A percentile compares a stretch with the other conserved stretches of the same genome.
Conservation (phyloP, 1,284 basidiomycete species). For the Athelia psychrophila region DNA sequence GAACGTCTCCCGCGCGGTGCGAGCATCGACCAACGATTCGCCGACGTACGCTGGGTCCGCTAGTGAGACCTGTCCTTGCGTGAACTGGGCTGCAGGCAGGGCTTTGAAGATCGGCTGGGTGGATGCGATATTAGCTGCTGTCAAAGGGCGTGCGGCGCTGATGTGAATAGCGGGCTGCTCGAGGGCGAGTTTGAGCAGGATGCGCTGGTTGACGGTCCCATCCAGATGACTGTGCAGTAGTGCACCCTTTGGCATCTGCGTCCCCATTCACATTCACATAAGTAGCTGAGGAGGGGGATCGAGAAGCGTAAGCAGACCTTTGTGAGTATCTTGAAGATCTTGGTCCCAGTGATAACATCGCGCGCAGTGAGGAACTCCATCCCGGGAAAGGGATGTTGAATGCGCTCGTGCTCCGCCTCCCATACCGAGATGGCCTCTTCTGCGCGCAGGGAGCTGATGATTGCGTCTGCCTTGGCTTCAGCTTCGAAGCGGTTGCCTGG, state of each 20-base stretch:
- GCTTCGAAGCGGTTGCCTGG: constrained; percentile 26
- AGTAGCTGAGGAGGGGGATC: background rate
- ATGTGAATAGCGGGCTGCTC: constrained; percentile 59
- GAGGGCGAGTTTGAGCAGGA: constrained; percentile 51
- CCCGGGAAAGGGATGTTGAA: constrained; percentile 66
- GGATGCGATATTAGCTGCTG: constrained; percentile 32
- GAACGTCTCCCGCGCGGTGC: constrained; percentile 52
- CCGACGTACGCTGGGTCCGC: constrained; percentile 42
- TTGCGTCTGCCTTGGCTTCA: constrained; percentile 52
- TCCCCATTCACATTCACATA: background rate
- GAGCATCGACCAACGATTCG: constrained; percentile 51
- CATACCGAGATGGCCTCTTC: constrained; percentile 57
- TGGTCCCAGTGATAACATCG: constrained; percentile 54
- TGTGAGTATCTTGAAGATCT: constrained; percentile 54
- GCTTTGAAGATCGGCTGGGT: constrained; percentile 50
- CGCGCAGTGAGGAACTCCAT: constrained; percentile 74
- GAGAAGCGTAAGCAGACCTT: no score
- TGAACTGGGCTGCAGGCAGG: constrained; percentile 33
- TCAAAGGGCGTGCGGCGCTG: constrained; percentile 36
- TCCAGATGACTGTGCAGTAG: constrained; percentile 71
- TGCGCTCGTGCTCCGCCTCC: constrained; percentile 47
- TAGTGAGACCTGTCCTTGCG: constrained; percentile 30
- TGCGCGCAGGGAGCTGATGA: constrained; percentile 50
- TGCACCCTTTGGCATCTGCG: constrained; percentile 74
- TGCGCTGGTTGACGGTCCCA: constrained; percentile 55